These are phyloP conservation scores for Tieghemiomyces parasiticus DNA, from an alignment of 192 early-diverging fungal genomes.

Conservation along the genomic window DNA sequence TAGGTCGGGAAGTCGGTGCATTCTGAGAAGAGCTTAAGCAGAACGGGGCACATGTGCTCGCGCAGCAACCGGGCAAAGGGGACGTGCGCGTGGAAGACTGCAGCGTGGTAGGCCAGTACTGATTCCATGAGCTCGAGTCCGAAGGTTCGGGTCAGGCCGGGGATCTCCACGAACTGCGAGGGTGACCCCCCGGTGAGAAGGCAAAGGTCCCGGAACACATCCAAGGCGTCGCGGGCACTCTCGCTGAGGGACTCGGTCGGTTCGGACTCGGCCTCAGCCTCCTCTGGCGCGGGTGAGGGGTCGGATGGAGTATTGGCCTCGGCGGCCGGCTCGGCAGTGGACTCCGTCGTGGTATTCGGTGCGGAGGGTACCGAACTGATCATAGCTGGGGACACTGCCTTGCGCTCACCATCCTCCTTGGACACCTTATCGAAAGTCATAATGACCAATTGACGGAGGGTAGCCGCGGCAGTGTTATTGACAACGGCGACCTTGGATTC, in stretches of 20 bases:
- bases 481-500: slow-evolving; percentile 68
- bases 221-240: slow-evolving; percentile 11
- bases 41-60: slow-evolving; percentile 72
- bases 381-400: too few relatives aligned
- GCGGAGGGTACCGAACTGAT: too few relatives aligned
- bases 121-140: slow-evolving; percentile 90
- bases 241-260: neutral
- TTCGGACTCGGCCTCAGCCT: neutral
- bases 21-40: slow-evolving; percentile 89
- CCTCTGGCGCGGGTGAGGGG: neutral
- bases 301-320: neutral
- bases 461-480: slow-evolving; percentile 75
- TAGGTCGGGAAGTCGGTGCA: slow-evolving; percentile 57
- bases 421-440: slow-evolving; percentile 72
- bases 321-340: neutral
- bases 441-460: slow-evolving; percentile 68
- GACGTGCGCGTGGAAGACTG: slow-evolving; percentile 62
- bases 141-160: slow-evolving; percentile 44
- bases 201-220: slow-evolving; percentile 68
- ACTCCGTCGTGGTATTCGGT: slow-evolving; percentile 17
- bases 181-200: slow-evolving; percentile 51
- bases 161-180: slow-evolving; percentile 39
- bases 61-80: slow-evolving; percentile 54
- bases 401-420: slow-evolving; percentile 34
- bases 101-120: slow-evolving; percentile 62